phyloP scores from a whole-genome alignment of 2,329 filamentous ascomycete species.

The Cytospora mali region DNA sequence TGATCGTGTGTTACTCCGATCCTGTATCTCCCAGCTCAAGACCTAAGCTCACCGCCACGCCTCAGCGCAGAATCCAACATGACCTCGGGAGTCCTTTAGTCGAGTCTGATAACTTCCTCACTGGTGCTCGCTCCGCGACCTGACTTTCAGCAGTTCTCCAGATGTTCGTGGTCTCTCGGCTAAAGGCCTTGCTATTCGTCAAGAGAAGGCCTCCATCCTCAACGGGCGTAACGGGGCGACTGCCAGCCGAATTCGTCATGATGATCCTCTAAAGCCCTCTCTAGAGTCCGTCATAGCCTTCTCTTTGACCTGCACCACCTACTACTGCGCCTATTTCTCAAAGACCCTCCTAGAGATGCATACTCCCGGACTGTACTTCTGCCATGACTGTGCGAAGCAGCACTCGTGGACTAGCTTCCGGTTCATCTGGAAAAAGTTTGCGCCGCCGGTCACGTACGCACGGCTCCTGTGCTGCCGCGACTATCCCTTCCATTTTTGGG shows the following conservation, averaged over 20 bases:
- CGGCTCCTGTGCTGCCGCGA: neutral
- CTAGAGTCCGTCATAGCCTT: neutral
- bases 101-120: too few species aligned
- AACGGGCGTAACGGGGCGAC: neutral
- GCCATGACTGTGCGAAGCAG: neutral
- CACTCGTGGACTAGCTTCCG: neutral
- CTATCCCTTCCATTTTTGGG: neutral
- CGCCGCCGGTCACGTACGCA: neutral
- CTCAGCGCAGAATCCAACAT: too few species aligned
- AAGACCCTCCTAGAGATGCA: neutral
- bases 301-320: neutral
- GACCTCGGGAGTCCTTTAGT: too few species aligned
- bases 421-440: too few species aligned
- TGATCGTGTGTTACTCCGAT: too few species aligned
- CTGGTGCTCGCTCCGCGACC: too few species aligned
- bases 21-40: too few species aligned
- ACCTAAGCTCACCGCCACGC: too few species aligned
- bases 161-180: too few species aligned
- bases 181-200: too few species aligned
- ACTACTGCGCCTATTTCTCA: neutral
- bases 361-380: conserved; percentile 1
- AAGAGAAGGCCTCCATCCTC: neutral
- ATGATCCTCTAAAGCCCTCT: neutral
- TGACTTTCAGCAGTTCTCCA: too few species aligned
- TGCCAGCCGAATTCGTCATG: neutral